Base-by-base conservation (phyloP, 2,329 filamentous ascomycete genomes). In the Penicillium sclerotigenum region DNA sequence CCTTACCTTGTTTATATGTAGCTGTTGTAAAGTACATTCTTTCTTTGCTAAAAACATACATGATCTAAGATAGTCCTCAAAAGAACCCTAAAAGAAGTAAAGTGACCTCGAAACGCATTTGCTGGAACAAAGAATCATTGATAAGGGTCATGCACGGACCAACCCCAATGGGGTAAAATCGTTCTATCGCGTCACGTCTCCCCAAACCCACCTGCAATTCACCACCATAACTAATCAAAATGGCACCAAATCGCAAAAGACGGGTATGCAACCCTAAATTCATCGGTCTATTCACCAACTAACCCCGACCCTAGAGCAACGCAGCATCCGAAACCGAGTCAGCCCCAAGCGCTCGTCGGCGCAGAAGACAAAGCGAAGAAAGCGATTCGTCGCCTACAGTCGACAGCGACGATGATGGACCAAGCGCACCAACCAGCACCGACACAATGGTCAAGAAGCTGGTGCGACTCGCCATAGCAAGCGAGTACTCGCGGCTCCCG, bases 401-500 rank as follows among this genome's bases (percentile, higher is more conserved):
- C 22, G 59, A 58, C 18, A 59, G 59, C 36, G 58, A 59, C 38
- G 60, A 64, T 20, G 58, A 43, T 14, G 52, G 48, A 9, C 58
- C 59, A n/a, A 64, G 62, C 37, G 64, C 69, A 3, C 68, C 68
- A 4, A 69, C 62, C 29, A 71, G 64, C 54, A 59, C 62, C 5
- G 70, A 74, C 42, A 69, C 71, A 43, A 77, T 85, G 69, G 79
- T 83, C 7, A 86, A 85, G 68, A 85, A 84, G 65, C 70, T 87
- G 52, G 83, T 87, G 42, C 81, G 85, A 2, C 74, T 87, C 38
- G 85, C 84, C 1, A 68, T 87, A 10, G 77, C 84, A 6, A 82
- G 81, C 69, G 85, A 87, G 63, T 84, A 83, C 66, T 77, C 83
- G 22, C 79, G 85, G 16, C 77, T 75, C 51, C 80, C 82, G 0